Percentiles rank a stretch among this genome's conserved stretches.
phyloP scores from a whole-genome alignment of 441 rosid genomes.

The Viola pubescens region DNA sequence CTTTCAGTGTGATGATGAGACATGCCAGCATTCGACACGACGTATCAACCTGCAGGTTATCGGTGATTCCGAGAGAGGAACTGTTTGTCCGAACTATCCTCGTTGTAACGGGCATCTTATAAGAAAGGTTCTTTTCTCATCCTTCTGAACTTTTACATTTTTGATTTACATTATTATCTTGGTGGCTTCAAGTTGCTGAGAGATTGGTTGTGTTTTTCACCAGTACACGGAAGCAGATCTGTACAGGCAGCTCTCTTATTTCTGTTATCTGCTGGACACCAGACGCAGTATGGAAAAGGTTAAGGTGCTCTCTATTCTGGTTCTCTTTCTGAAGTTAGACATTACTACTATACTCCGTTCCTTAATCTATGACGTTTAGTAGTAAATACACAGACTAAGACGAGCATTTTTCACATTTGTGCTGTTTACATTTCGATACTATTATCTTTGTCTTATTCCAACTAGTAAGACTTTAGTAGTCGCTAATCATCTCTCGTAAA shows the following conservation, averaged over 20 bases:
- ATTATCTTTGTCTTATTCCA: no score
- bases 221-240: conserved; percentile 88
- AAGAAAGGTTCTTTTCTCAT: conserved; percentile 46
- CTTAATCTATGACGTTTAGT: background rate
- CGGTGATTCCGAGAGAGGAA: conserved; percentile 83
- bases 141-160: background rate
- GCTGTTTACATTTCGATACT: no score
- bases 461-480: no score
- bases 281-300: conserved; percentile 68
- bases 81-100: conserved; percentile 90
- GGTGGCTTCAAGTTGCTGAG: background rate
- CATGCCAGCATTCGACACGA: conserved; percentile 74
- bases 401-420: no score
- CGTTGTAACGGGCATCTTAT: conserved; percentile 74
- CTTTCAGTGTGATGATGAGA: conserved; percentile 89
- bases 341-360: no score
- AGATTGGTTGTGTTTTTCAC: conserved; percentile 8
- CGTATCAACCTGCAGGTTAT: conserved; percentile 52
- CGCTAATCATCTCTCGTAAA: no score
- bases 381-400: no score
- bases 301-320: background rate
- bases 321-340: no score
- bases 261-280: conserved; percentile 72
- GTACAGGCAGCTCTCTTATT: conserved; percentile 84
- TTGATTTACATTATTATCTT: background rate